Evolutionary conservation across 176 grass and related monocot species (phyloP).

Genomic region (Dactylis glomerata): DNA sequence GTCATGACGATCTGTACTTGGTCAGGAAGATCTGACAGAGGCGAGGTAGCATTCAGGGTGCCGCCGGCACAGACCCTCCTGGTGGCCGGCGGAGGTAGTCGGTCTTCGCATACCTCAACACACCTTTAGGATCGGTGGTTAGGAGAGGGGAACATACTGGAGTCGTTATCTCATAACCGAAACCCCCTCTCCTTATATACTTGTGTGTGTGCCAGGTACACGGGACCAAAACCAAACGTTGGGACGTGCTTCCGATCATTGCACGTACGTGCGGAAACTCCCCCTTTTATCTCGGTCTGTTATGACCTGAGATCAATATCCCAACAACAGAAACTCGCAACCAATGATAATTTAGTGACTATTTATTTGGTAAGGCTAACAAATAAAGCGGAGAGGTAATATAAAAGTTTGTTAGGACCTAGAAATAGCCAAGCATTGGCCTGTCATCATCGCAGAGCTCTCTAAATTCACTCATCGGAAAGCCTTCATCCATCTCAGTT

Average conservation of each 20-base stretch:
- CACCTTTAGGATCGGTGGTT: not conserved
- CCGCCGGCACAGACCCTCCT: not conserved
- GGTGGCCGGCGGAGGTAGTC: not conserved
- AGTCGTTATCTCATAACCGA: not conserved
- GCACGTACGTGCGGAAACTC: not conserved
- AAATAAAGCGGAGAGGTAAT: slow-evolving; percentile 19
- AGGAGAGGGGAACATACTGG: too few species aligned
- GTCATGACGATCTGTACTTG: too few species aligned
- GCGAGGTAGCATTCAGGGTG: too few species aligned
- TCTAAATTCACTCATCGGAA: slow-evolving; percentile 71
- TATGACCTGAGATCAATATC: too few species aligned
- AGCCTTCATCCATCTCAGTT: slow-evolving; percentile 52
- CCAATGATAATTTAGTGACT: slow-evolving; percentile 13
- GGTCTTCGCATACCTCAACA: not conserved
- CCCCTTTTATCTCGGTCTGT: too few species aligned
- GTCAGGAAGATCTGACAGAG: too few species aligned
- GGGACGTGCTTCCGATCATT: not conserved
- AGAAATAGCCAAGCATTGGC: slow-evolving; percentile 41
- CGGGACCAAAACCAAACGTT: not conserved
- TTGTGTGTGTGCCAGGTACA: not conserved
- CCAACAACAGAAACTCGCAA: slow-evolving; percentile 12
- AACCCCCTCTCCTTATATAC: not conserved
- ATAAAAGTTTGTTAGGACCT: slow-evolving; percentile 35
- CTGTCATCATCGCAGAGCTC: slow-evolving; percentile 74
- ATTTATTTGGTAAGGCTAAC: slow-evolving; percentile 24